These are phyloP conservation scores for Starmerella davenportii DNA, from an alignment of 805 yeast species.

Conservation along the genomic window DNA sequence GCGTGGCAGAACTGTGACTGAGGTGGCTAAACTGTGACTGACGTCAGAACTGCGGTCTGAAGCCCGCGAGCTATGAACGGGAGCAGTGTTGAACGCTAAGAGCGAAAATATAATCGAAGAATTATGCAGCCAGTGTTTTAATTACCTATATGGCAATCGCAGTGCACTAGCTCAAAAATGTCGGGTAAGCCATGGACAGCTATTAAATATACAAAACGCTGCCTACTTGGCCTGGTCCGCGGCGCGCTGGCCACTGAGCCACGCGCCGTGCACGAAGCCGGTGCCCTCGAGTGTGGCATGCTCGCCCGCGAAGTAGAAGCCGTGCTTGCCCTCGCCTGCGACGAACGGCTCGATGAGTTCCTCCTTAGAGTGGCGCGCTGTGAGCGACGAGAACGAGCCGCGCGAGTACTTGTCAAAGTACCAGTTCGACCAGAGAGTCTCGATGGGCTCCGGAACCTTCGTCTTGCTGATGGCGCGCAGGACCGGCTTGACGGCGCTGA, in stretches of 20 bases:
- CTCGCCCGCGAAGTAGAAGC: slow-evolving; percentile 69
- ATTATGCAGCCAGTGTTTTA: too few relatives aligned
- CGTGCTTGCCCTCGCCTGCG: slow-evolving; percentile 30
- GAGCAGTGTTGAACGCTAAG: too few relatives aligned
- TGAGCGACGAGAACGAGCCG: slow-evolving; percentile 59
- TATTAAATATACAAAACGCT: too few relatives aligned
- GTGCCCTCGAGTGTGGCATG: slow-evolving; percentile 72
- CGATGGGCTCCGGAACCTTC: slow-evolving; percentile 24
- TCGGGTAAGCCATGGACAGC: too few relatives aligned
- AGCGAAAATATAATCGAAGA: too few relatives aligned
- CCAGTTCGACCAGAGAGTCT: slow-evolving; percentile 41
- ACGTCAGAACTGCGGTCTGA: too few relatives aligned
- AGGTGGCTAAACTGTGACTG: too few relatives aligned
- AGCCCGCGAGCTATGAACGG: too few relatives aligned
- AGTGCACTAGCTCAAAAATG: too few relatives aligned
- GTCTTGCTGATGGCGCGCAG: slow-evolving; percentile 12
- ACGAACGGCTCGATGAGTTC: slow-evolving; percentile 42
- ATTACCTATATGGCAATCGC: too few relatives aligned
- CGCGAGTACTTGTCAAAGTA: slow-evolving; percentile 45
- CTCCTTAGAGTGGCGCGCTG: slow-evolving; percentile 51
- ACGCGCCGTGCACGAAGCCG: slow-evolving; percentile 82
- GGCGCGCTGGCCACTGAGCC: slow-evolving; percentile 50
- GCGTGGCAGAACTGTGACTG: neutral
- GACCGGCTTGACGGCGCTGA: slow-evolving; percentile 15
- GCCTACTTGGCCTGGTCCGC: slow-evolving; percentile 27